Percentiles rank a stretch among this genome's conserved stretches.
phyloP scores from a whole-genome alignment of 2,329 filamentous ascomycete genomes.

The Phaeosphaeriaceae sp. region DNA sequence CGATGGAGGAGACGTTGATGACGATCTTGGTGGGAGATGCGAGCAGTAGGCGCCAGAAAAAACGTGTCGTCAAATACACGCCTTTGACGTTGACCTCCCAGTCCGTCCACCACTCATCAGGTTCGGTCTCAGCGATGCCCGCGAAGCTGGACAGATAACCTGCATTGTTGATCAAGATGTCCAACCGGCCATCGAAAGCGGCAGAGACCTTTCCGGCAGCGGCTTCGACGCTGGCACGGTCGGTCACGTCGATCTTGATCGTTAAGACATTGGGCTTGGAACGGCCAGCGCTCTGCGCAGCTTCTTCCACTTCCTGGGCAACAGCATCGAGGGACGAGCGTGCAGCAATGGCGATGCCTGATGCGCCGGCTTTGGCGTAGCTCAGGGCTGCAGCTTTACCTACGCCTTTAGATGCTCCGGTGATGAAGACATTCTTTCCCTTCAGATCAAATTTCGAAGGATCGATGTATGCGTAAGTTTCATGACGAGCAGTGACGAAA shows the following conservation, averaged over 20 bases:
- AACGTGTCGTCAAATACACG: slow-evolving; percentile 53
- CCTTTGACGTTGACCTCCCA: slow-evolving; percentile 60
- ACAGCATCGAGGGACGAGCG: slow-evolving; percentile 53
- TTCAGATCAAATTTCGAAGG: slow-evolving; percentile 41
- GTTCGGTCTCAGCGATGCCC: slow-evolving; percentile 45
- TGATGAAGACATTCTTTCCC: slow-evolving; percentile 58
- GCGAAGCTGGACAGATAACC: slow-evolving; percentile 44
- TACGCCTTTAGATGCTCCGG: slow-evolving; percentile 63
- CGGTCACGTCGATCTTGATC: slow-evolving; percentile 55
- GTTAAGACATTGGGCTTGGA: slow-evolving; percentile 48
- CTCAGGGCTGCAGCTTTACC: slow-evolving; percentile 61
- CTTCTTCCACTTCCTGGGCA: slow-evolving; percentile 44
- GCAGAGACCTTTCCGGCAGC: slow-evolving; percentile 44
- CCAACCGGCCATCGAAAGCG: slow-evolving; percentile 35
- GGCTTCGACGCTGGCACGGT: slow-evolving; percentile 44
- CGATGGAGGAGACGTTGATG: slow-evolving; percentile 57
- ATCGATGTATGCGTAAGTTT: slow-evolving; percentile 62
- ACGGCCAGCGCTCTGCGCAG: slow-evolving; percentile 42
- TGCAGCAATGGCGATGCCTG: slow-evolving; percentile 61
- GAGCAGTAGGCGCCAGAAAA: slow-evolving; percentile 54
- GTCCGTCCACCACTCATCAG: slow-evolving; percentile 51
- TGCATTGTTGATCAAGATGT: slow-evolving; percentile 59
- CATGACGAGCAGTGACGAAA: slow-evolving; percentile 44
- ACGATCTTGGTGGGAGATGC: slow-evolving; percentile 41
- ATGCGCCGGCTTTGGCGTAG: slow-evolving; percentile 63